phyloP scores from a whole-genome alignment of 2,329 filamentous ascomycete genomes.

The Colletotrichum brevisporum region DNA sequence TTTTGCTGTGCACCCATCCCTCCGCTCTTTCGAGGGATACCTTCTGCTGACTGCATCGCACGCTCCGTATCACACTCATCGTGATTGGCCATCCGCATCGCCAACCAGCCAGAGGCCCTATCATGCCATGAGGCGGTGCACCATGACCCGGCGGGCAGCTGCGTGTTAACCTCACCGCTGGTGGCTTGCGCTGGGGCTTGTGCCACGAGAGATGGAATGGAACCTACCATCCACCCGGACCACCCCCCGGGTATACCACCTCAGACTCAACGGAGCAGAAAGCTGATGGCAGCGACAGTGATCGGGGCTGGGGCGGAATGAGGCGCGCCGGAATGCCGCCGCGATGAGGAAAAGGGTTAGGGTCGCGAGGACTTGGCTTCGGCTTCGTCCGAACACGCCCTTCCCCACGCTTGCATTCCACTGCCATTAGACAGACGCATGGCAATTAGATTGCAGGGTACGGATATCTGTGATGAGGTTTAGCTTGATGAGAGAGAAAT shows the following conservation, averaged over 20 bases:
- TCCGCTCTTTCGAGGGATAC: neutral
- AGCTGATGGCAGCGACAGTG: neutral
- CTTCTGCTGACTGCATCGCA: constrained; percentile 18
- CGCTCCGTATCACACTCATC: neutral
- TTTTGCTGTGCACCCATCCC: constrained; percentile 11
- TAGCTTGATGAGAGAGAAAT: neutral
- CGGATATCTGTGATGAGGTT: no score
- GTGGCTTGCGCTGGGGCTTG: constrained; percentile 27
- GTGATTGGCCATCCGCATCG: constrained; percentile 13
- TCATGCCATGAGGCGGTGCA: constrained; percentile 23
- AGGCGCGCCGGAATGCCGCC: constrained; percentile 25
- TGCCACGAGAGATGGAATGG: neutral
- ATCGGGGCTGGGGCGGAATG: neutral
- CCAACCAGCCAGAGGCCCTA: neutral
- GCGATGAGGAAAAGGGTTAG: neutral
- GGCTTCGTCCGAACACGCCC: constrained; percentile 21
- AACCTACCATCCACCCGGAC: no score
- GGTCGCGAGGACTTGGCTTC: constrained; percentile 3
- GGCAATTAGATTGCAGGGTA: neutral
- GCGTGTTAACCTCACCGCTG: constrained; percentile 35
- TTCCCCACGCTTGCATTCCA: neutral
- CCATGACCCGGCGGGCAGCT: neutral
- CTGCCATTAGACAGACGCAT: neutral
- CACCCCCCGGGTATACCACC: neutral
- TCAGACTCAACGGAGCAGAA: no score